Evolutionary conservation across 2,329 filamentous ascomycete species (phyloP), one percentile per base, ranked within the genome.

Genomic region (Scolecobasidium constrictum): DNA sequence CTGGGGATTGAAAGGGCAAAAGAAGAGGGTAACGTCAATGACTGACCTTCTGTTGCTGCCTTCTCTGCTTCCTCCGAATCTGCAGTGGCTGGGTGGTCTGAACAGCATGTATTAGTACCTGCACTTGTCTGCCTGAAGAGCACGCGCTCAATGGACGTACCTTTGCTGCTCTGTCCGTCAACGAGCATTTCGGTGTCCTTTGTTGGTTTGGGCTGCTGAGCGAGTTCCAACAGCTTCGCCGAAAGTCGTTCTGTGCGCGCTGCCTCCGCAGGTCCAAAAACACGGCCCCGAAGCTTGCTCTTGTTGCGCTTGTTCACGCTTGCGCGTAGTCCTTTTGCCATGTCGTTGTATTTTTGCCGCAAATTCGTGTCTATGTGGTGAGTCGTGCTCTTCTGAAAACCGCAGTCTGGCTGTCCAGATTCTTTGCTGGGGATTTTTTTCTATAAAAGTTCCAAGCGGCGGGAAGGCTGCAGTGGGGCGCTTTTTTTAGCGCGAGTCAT

Each of bases 311-410:
- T 95, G 55, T 72, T 78, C 51, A 75, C 71, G 59, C 82, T 93
- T 50, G 88, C 77, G 60, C 90, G 75, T 47, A 83, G 71, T 59
- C 85, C 83, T 62, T 94, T 95, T 18, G 88, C 90, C 90, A 95
- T 96, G 53, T 44, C 73, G 13, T 16, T 5, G 26, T 15, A 20
- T 28, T 7, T 44, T 43, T 43, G 26, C 26, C 9, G 9, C 9
- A 18, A 12, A 37, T 9, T 11, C 9, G 16, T 11, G 17, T 9
- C 11, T 37, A 11, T 37, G 35, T 11, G 35, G 35, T 12, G 35
- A 9, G 35, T 12, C 16, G 12, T 37, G 9, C 16, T 9, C 35
- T n/a, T n/a, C n/a, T n/a, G n/a, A n/a, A n/a, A n/a, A n/a, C n/a
- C n/a, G n/a, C n/a, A n/a, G n/a, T n/a, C n/a, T n/a, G n/a, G n/a